These are phyloP conservation scores for Avena insularis DNA, from an alignment of 176 grass and related monocot genomes.

Conservation along the genomic window DNA sequence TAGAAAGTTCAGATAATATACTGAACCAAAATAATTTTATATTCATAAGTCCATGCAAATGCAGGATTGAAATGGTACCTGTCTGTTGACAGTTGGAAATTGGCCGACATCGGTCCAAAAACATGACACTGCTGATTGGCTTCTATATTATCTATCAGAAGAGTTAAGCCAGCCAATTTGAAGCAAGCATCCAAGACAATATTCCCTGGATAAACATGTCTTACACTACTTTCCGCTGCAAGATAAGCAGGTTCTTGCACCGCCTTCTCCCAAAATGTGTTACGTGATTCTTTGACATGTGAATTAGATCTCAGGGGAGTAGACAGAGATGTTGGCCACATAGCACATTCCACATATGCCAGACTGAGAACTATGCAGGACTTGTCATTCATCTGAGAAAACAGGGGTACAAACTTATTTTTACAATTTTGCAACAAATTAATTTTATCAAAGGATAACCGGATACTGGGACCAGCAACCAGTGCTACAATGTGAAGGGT, in stretches of 20 bases:
- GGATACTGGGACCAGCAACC: constrained; percentile 59
- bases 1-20: constrained; percentile 19
- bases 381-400: constrained; percentile 46
- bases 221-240: constrained; percentile 41
- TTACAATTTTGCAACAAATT: constrained; percentile 36
- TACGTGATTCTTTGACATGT: constrained; percentile 38
- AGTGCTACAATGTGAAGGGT: constrained; percentile 57
- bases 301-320: constrained; percentile 47
- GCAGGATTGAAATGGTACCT: constrained; percentile 61
- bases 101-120: constrained; percentile 68
- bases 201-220: constrained; percentile 51
- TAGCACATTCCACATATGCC: constrained; percentile 57
- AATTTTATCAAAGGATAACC: constrained; percentile 59
- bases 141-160: constrained; percentile 64
- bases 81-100: constrained; percentile 60
- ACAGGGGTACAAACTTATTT: constrained; percentile 13
- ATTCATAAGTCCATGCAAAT: constrained; percentile 32
- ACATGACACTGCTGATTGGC: constrained; percentile 59
- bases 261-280: constrained; percentile 45
- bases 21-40: constrained; percentile 17
- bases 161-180: constrained; percentile 56
- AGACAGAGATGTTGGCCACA: constrained; percentile 59
- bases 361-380: constrained; percentile 57
- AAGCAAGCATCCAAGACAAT: constrained; percentile 56
- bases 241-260: constrained; percentile 24